Conservation (phyloP, 202 grass and related monocot species). For the Schoenoplectus triqueter region DNA sequence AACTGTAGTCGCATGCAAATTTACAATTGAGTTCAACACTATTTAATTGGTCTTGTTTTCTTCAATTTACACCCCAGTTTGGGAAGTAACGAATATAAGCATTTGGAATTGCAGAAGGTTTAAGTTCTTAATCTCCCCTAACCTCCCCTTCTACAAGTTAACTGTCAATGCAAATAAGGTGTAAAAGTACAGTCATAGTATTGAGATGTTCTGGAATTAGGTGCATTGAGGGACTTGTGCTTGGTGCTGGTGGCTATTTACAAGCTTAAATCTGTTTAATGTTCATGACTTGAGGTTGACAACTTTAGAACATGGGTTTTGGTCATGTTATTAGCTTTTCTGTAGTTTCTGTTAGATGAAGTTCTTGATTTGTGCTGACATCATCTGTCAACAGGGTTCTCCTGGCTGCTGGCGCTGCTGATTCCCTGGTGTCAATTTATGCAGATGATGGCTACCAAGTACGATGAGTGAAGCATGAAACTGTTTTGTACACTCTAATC, state of each 20-base stretch:
- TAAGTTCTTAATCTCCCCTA: too few relatives aligned
- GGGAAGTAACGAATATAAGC: neutral
- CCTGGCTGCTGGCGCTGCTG: slow-evolving; percentile 70
- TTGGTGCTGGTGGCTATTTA: neutral
- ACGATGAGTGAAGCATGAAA: slow-evolving; percentile 43
- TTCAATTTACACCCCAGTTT: neutral
- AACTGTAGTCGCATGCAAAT: neutral
- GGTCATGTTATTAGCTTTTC: neutral
- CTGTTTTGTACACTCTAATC: slow-evolving; percentile 44
- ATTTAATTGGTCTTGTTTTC: neutral
- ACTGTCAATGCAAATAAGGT: neutral
- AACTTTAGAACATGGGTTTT: neutral
- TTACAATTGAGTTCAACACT: neutral
- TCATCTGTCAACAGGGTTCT: slow-evolving; percentile 49
- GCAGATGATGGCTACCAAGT: slow-evolving; percentile 80
- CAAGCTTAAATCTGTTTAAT: neutral
- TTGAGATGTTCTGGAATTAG: too few relatives aligned
- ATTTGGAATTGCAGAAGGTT: too few relatives aligned
- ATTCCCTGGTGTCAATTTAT: slow-evolving; percentile 77
- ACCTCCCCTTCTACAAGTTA: too few relatives aligned
- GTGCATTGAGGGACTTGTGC: neutral
- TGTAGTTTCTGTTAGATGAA: slow-evolving; percentile 5
- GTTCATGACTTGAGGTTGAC: neutral
- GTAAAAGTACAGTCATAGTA: neutral
- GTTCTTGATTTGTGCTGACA: neutral